Evolutionary conservation across 2,329 filamentous ascomycete species (phyloP).

Genomic region (Cladobotryum protrusum): DNA sequence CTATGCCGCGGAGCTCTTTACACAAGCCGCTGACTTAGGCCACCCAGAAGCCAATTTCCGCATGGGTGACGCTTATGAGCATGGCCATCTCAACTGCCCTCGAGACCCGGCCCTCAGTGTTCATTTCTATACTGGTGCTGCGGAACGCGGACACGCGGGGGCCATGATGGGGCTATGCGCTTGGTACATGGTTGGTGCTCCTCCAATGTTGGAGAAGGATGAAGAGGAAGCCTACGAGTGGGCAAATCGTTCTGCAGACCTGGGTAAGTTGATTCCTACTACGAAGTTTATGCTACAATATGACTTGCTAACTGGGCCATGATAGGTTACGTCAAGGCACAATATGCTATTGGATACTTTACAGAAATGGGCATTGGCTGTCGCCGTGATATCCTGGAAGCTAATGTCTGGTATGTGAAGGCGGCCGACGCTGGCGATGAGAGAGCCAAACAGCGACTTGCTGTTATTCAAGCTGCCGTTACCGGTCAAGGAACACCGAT

Average conservation of each 20-base stretch:
- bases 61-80: conserved; percentile 95
- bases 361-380: conserved; percentile 98
- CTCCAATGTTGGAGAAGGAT: conserved; percentile 87
- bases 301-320: background rate
- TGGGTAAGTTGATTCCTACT: conserved; percentile 53
- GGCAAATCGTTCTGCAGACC: conserved; percentile 79
- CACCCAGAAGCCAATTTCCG: conserved; percentile 80
- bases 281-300: background rate
- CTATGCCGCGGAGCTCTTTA: conserved; percentile 91
- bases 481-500: conserved; percentile 49
- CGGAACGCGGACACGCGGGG: conserved; percentile 71
- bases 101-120: conserved; percentile 88
- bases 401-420: conserved; percentile 97
- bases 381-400: conserved; percentile 86
- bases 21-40: conserved; percentile 85
- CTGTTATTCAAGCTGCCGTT: conserved; percentile 80
- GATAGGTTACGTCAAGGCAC: conserved; percentile 63
- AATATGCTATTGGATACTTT: conserved; percentile 95
- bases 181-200: conserved; percentile 96
- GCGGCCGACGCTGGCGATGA: conserved; percentile 90
- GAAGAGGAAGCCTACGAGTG: conserved; percentile 96
- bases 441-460: conserved; percentile 77
- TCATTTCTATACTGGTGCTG: conserved; percentile 93
- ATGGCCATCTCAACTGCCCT: conserved; percentile 80
- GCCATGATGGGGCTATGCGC: conserved; percentile 99